Conservation (phyloP, 1,139 yeast genomes). For the Debaryomyces sp. region DNA sequence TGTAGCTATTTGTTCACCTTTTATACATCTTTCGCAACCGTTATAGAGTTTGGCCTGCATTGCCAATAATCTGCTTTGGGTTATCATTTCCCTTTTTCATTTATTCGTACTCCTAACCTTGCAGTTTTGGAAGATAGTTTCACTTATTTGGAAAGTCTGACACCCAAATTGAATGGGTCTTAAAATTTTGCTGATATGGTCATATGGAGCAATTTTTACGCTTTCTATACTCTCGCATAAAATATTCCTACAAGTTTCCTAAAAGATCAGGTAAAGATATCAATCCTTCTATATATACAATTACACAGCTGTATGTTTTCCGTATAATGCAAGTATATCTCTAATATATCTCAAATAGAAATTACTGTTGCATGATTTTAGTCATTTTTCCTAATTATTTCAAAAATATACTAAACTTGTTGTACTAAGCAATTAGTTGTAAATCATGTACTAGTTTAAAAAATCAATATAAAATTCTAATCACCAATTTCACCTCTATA, state of each 20-base stretch:
- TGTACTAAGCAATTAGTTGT: too few relatives aligned
- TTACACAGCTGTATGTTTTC: neutral
- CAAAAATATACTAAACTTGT: neutral
- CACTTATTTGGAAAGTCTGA: neutral
- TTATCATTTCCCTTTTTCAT: neutral
- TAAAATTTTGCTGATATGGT: neutral
- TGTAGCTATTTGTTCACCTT: neutral
- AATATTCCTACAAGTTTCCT: neutral
- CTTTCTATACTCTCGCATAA: neutral
- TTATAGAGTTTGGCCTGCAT: neutral
- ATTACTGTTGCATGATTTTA: neutral
- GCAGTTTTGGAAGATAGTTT: neutral
- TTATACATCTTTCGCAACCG: neutral
- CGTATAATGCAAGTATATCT: neutral
- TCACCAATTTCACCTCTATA: too few relatives aligned
- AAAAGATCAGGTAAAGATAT: neutral
- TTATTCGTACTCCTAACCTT: neutral
- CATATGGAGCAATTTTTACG: neutral
- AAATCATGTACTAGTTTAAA: too few relatives aligned
- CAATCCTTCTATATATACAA: neutral
- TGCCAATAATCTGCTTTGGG: neutral
- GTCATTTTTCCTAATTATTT: neutral
- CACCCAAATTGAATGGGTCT: neutral
- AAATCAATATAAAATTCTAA: too few relatives aligned
- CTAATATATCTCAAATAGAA: neutral